Conservation (phyloP, 805 yeast genomes). For the Metschnikowia reukaufii region DNA sequence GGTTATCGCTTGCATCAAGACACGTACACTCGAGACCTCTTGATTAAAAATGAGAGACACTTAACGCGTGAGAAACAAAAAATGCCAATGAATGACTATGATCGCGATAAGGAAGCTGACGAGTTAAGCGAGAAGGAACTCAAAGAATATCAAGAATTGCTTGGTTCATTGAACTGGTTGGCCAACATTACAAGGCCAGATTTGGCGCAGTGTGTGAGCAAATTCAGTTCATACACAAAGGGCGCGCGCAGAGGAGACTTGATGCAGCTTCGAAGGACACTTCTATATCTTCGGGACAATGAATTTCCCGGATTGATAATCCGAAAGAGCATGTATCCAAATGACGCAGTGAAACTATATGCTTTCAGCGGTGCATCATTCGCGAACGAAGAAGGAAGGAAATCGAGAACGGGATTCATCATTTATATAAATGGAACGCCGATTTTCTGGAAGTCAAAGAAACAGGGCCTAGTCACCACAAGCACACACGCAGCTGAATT, state of each 20-base stretch:
- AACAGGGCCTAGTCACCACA: conserved; percentile 4
- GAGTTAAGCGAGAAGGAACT: background rate
- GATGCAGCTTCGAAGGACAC: background rate
- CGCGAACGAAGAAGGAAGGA: conserved; percentile 3
- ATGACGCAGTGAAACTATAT: background rate
- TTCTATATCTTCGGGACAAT: background rate
- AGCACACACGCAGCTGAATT: background rate
- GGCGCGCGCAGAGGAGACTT: background rate
- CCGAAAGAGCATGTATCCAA: background rate
- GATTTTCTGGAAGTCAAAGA: conserved; percentile 1
- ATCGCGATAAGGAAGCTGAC: too few relatives aligned
- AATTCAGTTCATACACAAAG: conserved; percentile 1
- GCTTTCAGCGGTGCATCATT: conserved; percentile 8
- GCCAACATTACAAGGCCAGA: conserved; percentile 3
- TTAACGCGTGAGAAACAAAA: background rate
- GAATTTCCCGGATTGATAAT: background rate
- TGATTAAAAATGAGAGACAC: background rate
- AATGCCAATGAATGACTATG: conserved; percentile 2
- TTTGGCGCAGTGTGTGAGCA: conserved; percentile 3
- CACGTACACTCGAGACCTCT: background rate
- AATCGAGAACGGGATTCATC: conserved; percentile 2
- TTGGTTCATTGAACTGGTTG: conserved; percentile 6
- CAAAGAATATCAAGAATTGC: conserved; percentile 3
- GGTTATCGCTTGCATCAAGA: conserved; percentile 1
- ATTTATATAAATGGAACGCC: background rate